Evolutionary conservation across 2,329 filamentous ascomycete species (phyloP).

Genomic region (Tolypocladium sp.): DNA sequence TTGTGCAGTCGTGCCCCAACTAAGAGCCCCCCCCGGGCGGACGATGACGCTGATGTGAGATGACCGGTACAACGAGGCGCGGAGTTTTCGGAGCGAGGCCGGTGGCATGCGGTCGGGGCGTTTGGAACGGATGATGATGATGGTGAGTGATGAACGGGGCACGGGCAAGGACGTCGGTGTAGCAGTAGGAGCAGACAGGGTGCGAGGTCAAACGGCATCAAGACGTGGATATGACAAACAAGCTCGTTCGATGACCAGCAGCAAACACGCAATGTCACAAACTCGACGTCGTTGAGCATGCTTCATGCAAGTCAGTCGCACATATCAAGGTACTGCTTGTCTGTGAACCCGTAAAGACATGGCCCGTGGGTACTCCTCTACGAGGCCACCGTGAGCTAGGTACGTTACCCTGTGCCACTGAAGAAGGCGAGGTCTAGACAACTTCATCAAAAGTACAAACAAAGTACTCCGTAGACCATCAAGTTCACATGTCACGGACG

Average conservation of each 20-base stretch:
- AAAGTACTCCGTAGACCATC: too few species aligned
- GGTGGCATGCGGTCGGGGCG: background rate
- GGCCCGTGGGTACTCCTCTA: background rate
- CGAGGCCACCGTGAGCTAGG: background rate
- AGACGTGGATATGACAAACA: background rate
- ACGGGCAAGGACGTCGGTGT: background rate
- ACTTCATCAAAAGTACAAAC: background rate
- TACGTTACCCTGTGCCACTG: background rate
- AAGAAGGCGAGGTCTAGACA: background rate
- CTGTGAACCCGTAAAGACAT: background rate
- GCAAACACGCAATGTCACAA: background rate
- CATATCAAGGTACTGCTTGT: background rate
- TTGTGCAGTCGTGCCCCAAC: conserved; percentile 20
- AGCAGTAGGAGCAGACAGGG: background rate
- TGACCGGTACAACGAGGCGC: background rate
- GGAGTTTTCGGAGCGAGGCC: background rate
- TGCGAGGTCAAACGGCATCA: background rate
- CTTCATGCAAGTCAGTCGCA: background rate
- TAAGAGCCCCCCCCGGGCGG: conserved; percentile 6
- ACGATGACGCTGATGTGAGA: background rate
- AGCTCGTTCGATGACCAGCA: background rate
- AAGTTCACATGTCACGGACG: background rate
- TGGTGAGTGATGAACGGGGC: too few species aligned
- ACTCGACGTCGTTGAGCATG: background rate
- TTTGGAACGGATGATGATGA: background rate